These are phyloP conservation scores for Geotrichum histeridarum DNA, from an alignment of 1,139 yeast genomes.

Conservation along the genomic window DNA sequence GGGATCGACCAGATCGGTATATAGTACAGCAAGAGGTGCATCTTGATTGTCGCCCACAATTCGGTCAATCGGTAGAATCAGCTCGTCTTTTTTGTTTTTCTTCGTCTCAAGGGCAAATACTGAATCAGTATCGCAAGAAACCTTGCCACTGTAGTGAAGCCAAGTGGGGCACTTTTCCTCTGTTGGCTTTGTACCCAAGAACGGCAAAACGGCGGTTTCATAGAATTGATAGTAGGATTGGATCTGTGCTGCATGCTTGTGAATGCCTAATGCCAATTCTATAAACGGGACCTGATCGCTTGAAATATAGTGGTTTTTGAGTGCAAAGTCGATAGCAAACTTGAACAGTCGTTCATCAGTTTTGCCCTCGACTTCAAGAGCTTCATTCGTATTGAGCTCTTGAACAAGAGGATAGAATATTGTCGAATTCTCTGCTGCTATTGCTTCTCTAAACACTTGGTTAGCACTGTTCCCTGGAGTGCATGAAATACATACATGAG, in stretches of 20 bases:
- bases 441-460: constrained; percentile 43
- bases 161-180: constrained; percentile 42
- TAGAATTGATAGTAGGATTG: constrained; percentile 59
- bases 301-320: constrained; percentile 27
- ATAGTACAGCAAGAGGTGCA: constrained; percentile 47
- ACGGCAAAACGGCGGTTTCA: constrained; percentile 34
- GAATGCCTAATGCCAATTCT: constrained; percentile 51
- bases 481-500: constrained; percentile 39
- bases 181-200: constrained; percentile 22
- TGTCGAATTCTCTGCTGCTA: constrained; percentile 47
- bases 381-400: constrained; percentile 37
- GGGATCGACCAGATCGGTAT: constrained; percentile 43
- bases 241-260: constrained; percentile 55
- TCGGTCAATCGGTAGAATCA: constrained; percentile 50
- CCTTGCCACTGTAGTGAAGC: constrained; percentile 48
- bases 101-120: constrained; percentile 60
- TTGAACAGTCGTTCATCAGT: constrained; percentile 43
- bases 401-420: constrained; percentile 48
- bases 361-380: constrained; percentile 24
- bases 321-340: constrained; percentile 37
- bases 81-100: constrained; percentile 27
- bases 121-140: constrained; percentile 58
- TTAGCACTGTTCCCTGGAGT: constrained; percentile 5
- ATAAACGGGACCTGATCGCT: constrained; percentile 37
- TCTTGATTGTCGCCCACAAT: constrained; percentile 45